Base-by-base conservation (phyloP, 139 green algal genomes). In the Helicosporidium sp. region DNA sequence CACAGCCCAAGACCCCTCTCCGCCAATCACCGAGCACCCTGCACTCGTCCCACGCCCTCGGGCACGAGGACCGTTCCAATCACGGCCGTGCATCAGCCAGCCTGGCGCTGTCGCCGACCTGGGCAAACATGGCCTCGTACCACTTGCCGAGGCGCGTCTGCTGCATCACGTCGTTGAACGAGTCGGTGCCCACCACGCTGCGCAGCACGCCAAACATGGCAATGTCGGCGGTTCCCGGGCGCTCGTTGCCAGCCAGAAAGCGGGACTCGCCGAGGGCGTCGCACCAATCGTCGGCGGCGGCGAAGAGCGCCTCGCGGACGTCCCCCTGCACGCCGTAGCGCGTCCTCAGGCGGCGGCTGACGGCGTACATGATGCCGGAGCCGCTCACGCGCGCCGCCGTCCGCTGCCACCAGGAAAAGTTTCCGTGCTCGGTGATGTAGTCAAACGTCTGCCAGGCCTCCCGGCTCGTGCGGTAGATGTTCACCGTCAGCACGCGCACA, bases 391-490 rank as follows among this genome's bases (percentile, higher is more conserved):
- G 65, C 19, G 79, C 74, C 7, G 52, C 60, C 39, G 61, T 15
- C 0, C 70, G 49, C 41, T 68, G 39, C 31, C 54, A 48, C 40
- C 48, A 69, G 5, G 43, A 43, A 45, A 86, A 87, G 50, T 88
- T 84, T 17, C 76, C 83, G 47, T 78, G 60, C 47, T 78, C 47
- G 1, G 74, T 70, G 61, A 93, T 84, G 77, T 93, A 93, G 37
- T 77, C 66, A 67, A 91, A 90, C 4, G 80, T 88, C 39, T 83
- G 54, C 54, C 65, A 80, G 0, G 74, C 66, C 59, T 93, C 82
- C 18, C 61, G 70, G 49, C 42, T 43, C 40, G 64, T 89, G 58
- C 85, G 73, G 70, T 98, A 98, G 57, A 98, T 95, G 74, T 98
- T 98, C 37, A 85, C 75, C 16, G 89, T 96, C 22, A 98, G 62